Evolutionary conservation across 352 stramenopile genomes (phyloP).

Genomic region (Chrysophaeum taylorii): DNA sequence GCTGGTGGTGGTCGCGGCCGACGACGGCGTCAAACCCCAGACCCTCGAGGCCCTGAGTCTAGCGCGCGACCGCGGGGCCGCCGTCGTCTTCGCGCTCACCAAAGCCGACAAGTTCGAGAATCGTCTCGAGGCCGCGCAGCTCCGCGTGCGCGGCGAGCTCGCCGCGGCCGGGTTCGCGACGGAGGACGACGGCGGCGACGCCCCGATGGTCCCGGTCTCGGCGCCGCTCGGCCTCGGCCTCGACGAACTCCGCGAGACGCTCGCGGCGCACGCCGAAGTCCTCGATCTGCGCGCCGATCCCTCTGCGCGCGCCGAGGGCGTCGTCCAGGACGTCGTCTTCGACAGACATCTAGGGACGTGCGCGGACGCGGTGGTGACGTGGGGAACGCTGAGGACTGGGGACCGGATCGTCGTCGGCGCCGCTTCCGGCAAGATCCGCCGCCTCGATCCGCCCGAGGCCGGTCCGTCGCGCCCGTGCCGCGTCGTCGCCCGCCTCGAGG

Average conservation of each 20-base stretch:
- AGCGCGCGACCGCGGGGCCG: neutral
- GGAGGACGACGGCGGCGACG: neutral
- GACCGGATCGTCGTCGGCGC: too few species aligned
- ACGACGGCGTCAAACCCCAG: conserved; percentile 84
- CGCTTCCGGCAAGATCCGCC: too few species aligned
- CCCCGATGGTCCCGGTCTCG: neutral
- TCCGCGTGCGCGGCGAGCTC: too few species aligned
- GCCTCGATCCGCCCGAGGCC: too few species aligned
- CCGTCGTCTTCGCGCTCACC: neutral
- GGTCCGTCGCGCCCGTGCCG: too few species aligned
- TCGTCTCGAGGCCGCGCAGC: too few species aligned
- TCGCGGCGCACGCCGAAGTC: conserved; percentile 68
- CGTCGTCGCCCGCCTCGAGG: too few species aligned
- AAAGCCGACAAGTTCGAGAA: neutral
- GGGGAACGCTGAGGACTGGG: conserved; percentile 64
- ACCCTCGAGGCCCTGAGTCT: conserved; percentile 61
- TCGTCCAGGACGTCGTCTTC: conserved; percentile 70
- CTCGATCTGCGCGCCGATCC: conserved; percentile 69
- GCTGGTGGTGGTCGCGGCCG: conserved; percentile 82
- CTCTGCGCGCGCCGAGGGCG: conserved; percentile 19
- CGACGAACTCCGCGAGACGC: conserved; percentile 68
- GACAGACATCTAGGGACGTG: conserved; percentile 61
- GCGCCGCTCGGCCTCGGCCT: conserved; percentile 32
- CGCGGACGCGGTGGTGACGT: conserved; percentile 71
- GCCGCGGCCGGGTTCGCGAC: neutral